phyloP scores from a whole-genome alignment of 495 filamentous ascomycete genomes.

The Penicillium verhagenii region DNA sequence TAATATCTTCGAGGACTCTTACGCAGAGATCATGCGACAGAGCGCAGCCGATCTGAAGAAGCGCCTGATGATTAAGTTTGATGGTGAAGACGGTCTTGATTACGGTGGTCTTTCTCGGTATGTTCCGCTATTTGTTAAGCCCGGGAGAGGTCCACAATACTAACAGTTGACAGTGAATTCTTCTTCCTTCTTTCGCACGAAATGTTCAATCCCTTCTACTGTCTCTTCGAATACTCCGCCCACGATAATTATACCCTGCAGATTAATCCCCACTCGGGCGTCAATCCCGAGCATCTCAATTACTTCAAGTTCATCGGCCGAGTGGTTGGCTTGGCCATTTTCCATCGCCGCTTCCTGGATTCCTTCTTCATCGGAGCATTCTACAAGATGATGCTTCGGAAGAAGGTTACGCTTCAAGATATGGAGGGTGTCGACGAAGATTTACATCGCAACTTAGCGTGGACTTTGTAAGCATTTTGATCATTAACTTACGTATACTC shows the following conservation, averaged over 20 bases:
- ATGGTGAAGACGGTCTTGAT: conserved; percentile 96
- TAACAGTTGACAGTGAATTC: conserved; percentile 69
- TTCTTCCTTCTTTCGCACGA: conserved; percentile 99
- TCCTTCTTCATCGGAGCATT: conserved; percentile 99
- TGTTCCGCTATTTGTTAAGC: conserved; percentile 4
- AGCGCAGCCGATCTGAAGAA: conserved; percentile 97
- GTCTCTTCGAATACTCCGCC: conserved; percentile 98
- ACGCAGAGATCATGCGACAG: conserved; percentile 96
- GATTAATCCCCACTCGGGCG: conserved; percentile 99
- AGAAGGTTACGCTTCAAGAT: conserved; percentile 85
- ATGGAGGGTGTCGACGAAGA: conserved; percentile 99
- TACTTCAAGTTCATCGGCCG: conserved; percentile 99
- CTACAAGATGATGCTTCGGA: conserved; percentile 99
- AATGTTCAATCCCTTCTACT: conserved; percentile 99
- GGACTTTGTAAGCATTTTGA: conserved; percentile 69
- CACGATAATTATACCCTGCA: conserved; percentile 99
- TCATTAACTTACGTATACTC: not conserved
- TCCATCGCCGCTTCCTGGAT: conserved; percentile 96
- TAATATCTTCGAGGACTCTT: conserved; percentile 98
- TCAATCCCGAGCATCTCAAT: conserved; percentile 98
- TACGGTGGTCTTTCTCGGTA: conserved; percentile 94
- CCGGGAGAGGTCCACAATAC: conserved; percentile 21
- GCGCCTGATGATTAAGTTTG: conserved; percentile 98
- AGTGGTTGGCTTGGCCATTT: conserved; percentile 96
- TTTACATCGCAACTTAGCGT: conserved; percentile 90